Conservation (phyloP, 306 rosid species). For the Alnus rubra region DNA sequence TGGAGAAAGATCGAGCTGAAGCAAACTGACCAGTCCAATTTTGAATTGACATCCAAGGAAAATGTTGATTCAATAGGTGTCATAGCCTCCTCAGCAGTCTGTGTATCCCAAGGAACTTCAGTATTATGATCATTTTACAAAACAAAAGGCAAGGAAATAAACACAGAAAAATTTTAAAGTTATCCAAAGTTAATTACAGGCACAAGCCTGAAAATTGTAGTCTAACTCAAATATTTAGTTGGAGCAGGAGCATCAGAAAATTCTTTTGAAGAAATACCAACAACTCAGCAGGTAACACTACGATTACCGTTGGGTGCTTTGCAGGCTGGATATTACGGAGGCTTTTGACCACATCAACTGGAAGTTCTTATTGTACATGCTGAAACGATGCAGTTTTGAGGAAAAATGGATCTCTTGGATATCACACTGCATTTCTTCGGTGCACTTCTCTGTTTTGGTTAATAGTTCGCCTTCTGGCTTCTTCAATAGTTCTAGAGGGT, state of each 20-base stretch:
- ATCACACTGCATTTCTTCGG: no score
- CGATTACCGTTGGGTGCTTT: neutral
- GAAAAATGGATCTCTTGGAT: no score
- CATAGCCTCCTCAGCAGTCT: constrained; percentile 75
- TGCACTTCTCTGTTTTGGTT: no score
- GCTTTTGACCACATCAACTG: no score
- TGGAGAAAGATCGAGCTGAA: constrained; percentile 12
- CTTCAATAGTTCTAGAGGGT: no score
- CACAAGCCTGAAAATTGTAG: constrained; percentile 19
- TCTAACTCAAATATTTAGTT: constrained; percentile 7
- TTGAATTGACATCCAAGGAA: constrained; percentile 57
- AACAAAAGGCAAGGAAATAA: constrained; percentile 24
- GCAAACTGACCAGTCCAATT: constrained; percentile 49
- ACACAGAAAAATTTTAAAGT: constrained; percentile 5
- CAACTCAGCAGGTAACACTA: constrained; percentile 9
- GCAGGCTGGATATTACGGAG: no score
- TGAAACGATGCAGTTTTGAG: no score
- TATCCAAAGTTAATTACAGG: constrained; percentile 15
- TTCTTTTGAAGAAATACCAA: constrained; percentile 11
- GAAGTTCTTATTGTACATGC: no score
- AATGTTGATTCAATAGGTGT: constrained; percentile 64
- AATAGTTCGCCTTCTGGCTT: no score
- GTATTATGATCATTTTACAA: constrained; percentile 16
- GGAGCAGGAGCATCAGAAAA: constrained; percentile 3
- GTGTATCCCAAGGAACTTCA: constrained; percentile 30